Conservation (phyloP, 495 filamentous ascomycete species). For the Emericellopsis terricola region DNA sequence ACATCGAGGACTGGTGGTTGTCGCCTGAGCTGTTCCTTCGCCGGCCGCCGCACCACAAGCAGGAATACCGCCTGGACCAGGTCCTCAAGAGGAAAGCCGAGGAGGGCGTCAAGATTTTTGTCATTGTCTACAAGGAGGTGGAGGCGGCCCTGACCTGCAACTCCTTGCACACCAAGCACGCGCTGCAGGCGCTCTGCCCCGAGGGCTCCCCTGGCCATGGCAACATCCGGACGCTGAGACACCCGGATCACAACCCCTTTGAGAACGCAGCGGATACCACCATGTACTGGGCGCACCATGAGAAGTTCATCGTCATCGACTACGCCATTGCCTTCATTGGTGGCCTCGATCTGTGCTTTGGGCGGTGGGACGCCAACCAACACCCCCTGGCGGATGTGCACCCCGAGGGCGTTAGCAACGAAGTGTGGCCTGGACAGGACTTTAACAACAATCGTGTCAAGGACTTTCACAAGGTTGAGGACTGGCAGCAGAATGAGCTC, state of each 20-base stretch:
- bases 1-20: constrained; percentile 95
- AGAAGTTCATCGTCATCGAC: constrained; percentile 91
- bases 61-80: constrained; percentile 79
- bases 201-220: constrained; percentile 60
- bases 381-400: constrained; percentile 79
- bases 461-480: constrained; percentile 80
- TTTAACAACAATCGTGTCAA: constrained; percentile 92
- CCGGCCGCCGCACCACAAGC: constrained; percentile 58
- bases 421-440: constrained; percentile 90
- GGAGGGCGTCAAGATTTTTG: constrained; percentile 82
- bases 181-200: constrained; percentile 62
- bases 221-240: constrained; percentile 79
- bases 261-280: constrained; percentile 95
- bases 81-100: constrained; percentile 77
- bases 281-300: constrained; percentile 96
- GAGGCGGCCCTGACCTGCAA: constrained; percentile 79
- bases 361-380: constrained; percentile 75
- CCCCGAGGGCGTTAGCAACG: constrained; percentile 60
- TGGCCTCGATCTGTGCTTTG: constrained; percentile 90
- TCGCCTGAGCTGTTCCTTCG: constrained; percentile 85
- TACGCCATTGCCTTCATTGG: constrained; percentile 82
- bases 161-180: constrained; percentile 81
- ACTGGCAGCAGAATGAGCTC: constrained; percentile 90
- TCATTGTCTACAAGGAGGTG: constrained; percentile 87
- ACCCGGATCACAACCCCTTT: constrained; percentile 89